Base-by-base conservation (phyloP, 2,329 filamentous ascomycete genomes). In the Pseudogymnoascus pannorum region DNA sequence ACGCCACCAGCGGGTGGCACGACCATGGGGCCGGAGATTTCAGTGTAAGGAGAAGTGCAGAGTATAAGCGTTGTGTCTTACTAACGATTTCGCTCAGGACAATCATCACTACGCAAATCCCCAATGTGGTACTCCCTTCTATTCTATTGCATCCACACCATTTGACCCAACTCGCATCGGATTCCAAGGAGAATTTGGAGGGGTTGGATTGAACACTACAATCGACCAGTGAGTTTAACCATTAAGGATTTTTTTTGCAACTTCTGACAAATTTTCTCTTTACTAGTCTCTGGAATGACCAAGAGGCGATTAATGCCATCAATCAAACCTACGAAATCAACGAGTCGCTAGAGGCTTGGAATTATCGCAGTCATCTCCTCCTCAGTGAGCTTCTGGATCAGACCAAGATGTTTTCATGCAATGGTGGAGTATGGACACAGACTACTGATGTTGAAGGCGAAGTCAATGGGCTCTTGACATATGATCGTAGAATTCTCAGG, bases 361-460 rank as follows among this genome's bases (percentile, higher is more conserved):
- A 54, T 12, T 87, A 87, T 70, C 84, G 87, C 58, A 80, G 82
- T 0, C 79, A 85, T 42, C 66, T 79, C 12, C 70, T 83, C 1
- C 73, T 82, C 2, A 65, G 58, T 3, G 79, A 83, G 62, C 70
- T 83, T 2, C 68, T 70, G 11, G 77, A 78, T 2, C 81, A 83
- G 63, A 71, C 78, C 11, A 77, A 82, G 62, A 78, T 82, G 0
- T 54, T 54, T 54, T 54, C 48, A 18, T 90, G 87, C 73, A 87
- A 82, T 33, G 87, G 83, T 0, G 87, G 81, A 9, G 81, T 90
- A 0, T 90, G 86, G 80, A 90, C 87, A 0, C 87, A 90, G 75
- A 90, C 87, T 0, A 88, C 85, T 0, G 87, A 90, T 66, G 87
- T 90, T 0, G 87, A 90, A 70, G 87, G 87, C 4, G 87, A 90